Evolutionary conservation across 805 yeast genomes (phyloP), one percentile per base, ranked within the genome.

Genomic region (Torulaspora delbrueckii): DNA sequence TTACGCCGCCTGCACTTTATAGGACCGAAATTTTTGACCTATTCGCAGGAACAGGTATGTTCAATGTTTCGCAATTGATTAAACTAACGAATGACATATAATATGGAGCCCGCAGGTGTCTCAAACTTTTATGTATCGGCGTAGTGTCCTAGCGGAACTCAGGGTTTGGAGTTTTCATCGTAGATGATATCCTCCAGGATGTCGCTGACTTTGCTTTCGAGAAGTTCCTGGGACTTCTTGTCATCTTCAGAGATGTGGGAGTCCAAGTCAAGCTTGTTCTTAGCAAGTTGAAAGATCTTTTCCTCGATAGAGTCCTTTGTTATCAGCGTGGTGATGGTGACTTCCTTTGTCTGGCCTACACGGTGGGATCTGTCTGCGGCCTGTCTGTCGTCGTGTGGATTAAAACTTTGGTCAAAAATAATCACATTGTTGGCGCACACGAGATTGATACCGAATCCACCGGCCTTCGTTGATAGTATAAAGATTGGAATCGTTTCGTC

Each of bases 291-390:
- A 49, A 83, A 73, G 56, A 93, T 90, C 55, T 85, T 88, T 65
- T 91, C 97, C 57, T 93, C 99, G 32, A 93, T 84, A 1, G 96
- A 81, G 46, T 79, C 74, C 52, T 74, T 76, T 8, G 85, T 77
- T 42, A 93, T 81, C 50, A 93, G 68, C 46, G 95, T 79, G 33
- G 78, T 75, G 13, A 95, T 96, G 43, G 73, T 70, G 16, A 93
- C 99, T 40, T 85, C 87, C 44, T 83, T 79, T 5, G 82, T 79
- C 68, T 91, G 98, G 1, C 99, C 99, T 22, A 93, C 96, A 66
- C 99, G 78, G 65, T 93, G 99, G 0, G 98, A 96, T 62, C 99
- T 79, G 66, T 93, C 99, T 63, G 95, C 98, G 1, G 99, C 99
- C 69, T 93, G 99, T 61, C 85, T 85, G 62, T 93, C 99, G 64